These are phyloP conservation scores for Mucor saturninus DNA, from an alignment of 371 early-diverging fungal species.

Conservation along the genomic window DNA sequence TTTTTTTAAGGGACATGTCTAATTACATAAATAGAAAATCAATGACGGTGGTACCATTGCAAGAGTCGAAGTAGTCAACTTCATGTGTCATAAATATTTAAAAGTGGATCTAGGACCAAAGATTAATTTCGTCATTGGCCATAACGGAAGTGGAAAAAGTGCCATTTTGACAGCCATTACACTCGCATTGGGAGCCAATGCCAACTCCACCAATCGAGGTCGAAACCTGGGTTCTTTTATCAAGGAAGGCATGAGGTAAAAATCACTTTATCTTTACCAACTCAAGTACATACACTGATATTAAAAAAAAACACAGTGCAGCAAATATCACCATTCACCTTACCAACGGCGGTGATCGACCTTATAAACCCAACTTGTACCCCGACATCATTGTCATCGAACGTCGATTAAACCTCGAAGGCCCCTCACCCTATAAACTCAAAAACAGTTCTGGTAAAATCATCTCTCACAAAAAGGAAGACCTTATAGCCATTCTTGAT, in stretches of 20 bases:
- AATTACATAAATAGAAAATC: conserved; percentile 9
- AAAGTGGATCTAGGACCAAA: conserved; percentile 82
- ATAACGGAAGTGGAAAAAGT: conserved; percentile 97
- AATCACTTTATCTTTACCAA: not conserved
- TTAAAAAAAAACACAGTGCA: conserved; percentile 38
- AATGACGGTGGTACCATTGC: conserved; percentile 79
- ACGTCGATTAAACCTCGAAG: conserved; percentile 76
- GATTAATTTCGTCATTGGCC: conserved; percentile 95
- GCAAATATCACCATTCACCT: conserved; percentile 73
- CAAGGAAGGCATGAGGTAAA: conserved; percentile 78
- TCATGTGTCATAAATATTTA: conserved; percentile 92
- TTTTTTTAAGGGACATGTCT: not conserved
- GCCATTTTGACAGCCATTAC: conserved; percentile 93
- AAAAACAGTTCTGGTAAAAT: conserved; percentile 63
- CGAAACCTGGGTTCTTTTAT: conserved; percentile 77
- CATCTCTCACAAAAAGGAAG: conserved; percentile 81
- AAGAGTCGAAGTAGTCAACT: conserved; percentile 81
- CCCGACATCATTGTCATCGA: conserved; percentile 85
- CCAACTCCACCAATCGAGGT: conserved; percentile 85
- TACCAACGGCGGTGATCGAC: conserved; percentile 84
- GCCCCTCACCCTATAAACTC: conserved; percentile 76
- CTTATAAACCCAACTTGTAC: conserved; percentile 79
- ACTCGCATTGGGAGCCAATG: conserved; percentile 91
- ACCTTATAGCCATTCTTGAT: conserved; percentile 83
- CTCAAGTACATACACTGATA: not conserved